phyloP scores from a whole-genome alignment of 2,329 filamentous ascomycete species.

The Clarireedia homoeocarpa region DNA sequence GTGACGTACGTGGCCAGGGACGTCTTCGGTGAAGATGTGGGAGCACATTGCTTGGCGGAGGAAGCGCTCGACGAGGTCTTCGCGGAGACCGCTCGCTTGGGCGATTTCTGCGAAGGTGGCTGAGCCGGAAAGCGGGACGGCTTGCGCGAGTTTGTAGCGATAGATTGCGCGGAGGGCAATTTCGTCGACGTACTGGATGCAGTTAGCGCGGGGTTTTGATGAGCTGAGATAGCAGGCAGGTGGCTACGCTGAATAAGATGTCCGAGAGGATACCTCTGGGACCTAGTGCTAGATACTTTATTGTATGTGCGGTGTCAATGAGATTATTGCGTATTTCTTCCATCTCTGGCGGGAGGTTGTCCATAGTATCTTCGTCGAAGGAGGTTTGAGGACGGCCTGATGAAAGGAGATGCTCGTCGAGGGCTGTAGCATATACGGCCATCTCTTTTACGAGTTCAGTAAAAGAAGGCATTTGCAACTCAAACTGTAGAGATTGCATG shows the following conservation, averaged over 20 bases:
- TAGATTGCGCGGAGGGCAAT: background rate
- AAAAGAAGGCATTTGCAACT: background rate
- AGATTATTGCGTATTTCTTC: background rate
- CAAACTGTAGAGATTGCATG: too few relatives aligned
- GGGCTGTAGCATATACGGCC: background rate
- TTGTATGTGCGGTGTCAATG: background rate
- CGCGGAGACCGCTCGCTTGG: background rate
- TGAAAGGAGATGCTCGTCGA: background rate
- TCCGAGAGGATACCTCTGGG: background rate
- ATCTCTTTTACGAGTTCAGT: background rate
- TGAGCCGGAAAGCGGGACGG: background rate
- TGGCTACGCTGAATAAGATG: background rate
- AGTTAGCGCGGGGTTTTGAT: background rate
- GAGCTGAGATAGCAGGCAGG: background rate
- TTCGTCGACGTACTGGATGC: background rate
- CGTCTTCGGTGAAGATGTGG: slow-evolving; percentile 29
- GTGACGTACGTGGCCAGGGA: slow-evolving; percentile 11
- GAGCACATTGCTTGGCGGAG: slow-evolving; percentile 48
- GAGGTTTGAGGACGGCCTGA: background rate
- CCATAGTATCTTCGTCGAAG: background rate
- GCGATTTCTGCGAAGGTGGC: background rate
- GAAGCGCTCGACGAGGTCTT: slow-evolving; percentile 24
- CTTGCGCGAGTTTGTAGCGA: background rate
- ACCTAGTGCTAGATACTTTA: background rate
- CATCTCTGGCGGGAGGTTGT: background rate